Percentiles rank a stretch among this genome's conserved stretches.
These are phyloP conservation scores for Xylaria sp. DNA, from an alignment of 2,329 filamentous ascomycete genomes.

Conservation along the genomic window DNA sequence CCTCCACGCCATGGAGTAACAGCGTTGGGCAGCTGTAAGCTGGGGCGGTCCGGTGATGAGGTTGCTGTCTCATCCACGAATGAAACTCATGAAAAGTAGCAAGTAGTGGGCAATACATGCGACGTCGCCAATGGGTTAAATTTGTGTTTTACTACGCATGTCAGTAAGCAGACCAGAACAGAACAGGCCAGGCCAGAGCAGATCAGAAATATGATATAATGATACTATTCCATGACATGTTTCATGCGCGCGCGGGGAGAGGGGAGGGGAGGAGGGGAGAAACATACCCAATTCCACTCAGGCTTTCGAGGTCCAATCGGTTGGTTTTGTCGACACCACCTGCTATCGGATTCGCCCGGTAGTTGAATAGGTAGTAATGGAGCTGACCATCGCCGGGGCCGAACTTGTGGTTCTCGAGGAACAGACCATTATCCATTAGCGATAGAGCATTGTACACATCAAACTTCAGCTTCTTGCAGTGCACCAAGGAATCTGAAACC, in stretches of 20 bases:
- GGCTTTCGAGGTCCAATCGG: constrained; percentile 65
- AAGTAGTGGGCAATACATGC: not conserved
- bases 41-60: not conserved
- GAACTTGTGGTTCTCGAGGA: constrained; percentile 91
- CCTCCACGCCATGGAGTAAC: constrained; percentile 1
- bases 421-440: constrained; percentile 87
- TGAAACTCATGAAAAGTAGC: not conserved
- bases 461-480: constrained; percentile 78
- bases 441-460: constrained; percentile 97
- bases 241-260: not conserved
- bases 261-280: constrained; percentile 39
- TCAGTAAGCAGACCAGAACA: constrained; percentile 16
- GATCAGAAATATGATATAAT: constrained; percentile 1
- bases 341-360: constrained; percentile 75
- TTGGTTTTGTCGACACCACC: constrained; percentile 81
- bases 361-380: constrained; percentile 98
- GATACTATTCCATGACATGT: not conserved
- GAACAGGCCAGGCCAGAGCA: no score
- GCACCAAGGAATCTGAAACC: constrained; percentile 77
- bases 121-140: constrained; percentile 18
- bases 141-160: constrained; percentile 30
- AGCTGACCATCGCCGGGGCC: constrained; percentile 90
- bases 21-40: constrained; percentile 4
- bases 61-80: not conserved
- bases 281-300: constrained; percentile 86